Percentiles rank a stretch among this genome's conserved stretches.
phyloP scores from a whole-genome alignment of 768 basidiomycete species.

The Cyclocybe cylindracea region DNA sequence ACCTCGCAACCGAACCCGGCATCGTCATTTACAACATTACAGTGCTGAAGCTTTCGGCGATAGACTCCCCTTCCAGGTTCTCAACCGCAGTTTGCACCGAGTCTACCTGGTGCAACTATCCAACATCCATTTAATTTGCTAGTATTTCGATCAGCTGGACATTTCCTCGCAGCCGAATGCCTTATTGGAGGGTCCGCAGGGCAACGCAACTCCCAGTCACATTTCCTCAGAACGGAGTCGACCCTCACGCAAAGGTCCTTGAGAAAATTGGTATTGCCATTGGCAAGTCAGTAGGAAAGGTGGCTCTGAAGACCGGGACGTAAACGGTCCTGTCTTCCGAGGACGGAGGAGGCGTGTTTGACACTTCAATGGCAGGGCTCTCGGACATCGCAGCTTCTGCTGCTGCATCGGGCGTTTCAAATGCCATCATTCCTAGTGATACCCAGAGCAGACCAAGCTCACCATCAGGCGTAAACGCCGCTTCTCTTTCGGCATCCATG shows the following conservation, averaged over 20 bases:
- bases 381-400: slow-evolving; percentile 3
- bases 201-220: neutral
- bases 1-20: neutral
- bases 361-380: neutral
- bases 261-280: slow-evolving; percentile 6
- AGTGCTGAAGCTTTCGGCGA: neutral
- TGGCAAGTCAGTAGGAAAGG: slow-evolving; percentile 6
- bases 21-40: neutral
- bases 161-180: too few relatives aligned
- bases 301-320: slow-evolving; percentile 1
- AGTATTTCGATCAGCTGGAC: too few relatives aligned
- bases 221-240: neutral
- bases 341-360: neutral
- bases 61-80: too few relatives aligned
- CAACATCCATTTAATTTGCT: too few relatives aligned
- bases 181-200: neutral
- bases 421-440: neutral
- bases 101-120: too few relatives aligned
- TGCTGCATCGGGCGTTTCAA: neutral
- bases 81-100: too few relatives aligned
- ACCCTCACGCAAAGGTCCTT: neutral
- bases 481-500: too few relatives aligned
- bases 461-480: too few relatives aligned
- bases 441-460: neutral
- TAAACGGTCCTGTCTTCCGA: slow-evolving; percentile 5